phyloP scores from a whole-genome alignment of 257 asterid genomes.

The Misopates orontium region DNA sequence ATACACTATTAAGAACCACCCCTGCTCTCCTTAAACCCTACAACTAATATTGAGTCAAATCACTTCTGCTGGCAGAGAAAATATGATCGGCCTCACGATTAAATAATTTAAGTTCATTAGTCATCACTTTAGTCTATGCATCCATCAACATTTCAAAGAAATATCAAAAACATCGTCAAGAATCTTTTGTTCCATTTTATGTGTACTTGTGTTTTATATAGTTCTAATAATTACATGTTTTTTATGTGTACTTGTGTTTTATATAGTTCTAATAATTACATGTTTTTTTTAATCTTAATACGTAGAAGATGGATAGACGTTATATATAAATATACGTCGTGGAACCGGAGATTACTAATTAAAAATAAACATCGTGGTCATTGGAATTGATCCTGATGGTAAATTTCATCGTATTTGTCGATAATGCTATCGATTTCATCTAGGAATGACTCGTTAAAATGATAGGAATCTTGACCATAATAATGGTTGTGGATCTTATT shows the following conservation, averaged over 20 bases:
- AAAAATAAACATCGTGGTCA: too few species aligned
- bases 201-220: too few species aligned
- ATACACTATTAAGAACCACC: conserved; percentile 38
- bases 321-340: too few species aligned
- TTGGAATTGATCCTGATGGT: too few species aligned
- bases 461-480: conserved; percentile 15
- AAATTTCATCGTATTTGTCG: conserved; percentile 29
- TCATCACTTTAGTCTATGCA: conserved; percentile 16
- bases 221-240: too few species aligned
- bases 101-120: not conserved
- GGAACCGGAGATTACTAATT: conserved; percentile 14
- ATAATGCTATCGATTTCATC: not conserved
- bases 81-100: conserved; percentile 18
- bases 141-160: conserved; percentile 18
- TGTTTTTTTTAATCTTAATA: too few species aligned
- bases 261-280: too few species aligned
- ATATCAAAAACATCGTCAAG: not conserved
- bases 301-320: too few species aligned
- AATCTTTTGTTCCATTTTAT: too few species aligned
- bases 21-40: conserved; percentile 44
- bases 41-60: conserved; percentile 30
- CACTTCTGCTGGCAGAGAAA: conserved; percentile 23
- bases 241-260: too few species aligned
- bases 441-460: not conserved
- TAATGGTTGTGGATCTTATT: not conserved